A percentile compares a stretch with the other conserved stretches of the same genome.
phyloP scores from a whole-genome alignment of 805 yeast species.

The Myxozyma kluyveri region DNA sequence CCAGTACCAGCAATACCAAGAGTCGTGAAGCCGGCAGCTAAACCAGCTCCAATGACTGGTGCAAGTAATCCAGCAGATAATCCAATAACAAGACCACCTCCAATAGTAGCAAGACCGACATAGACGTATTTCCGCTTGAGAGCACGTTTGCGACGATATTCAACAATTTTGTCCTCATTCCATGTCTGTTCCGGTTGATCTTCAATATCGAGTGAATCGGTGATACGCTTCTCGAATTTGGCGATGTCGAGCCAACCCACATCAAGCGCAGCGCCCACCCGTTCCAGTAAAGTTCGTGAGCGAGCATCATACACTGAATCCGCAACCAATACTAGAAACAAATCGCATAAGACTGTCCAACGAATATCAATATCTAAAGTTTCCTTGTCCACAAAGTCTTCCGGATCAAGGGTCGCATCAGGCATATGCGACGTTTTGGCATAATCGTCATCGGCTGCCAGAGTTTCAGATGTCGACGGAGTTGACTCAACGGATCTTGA shows the following conservation, averaged over 20 bases:
- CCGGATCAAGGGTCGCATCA: constrained; percentile 8
- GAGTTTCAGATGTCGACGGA: neutral
- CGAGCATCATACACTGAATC: constrained; percentile 88
- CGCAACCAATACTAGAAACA: constrained; percentile 72
- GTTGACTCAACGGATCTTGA: neutral
- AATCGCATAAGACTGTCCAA: constrained; percentile 92
- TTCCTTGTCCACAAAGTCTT: constrained; percentile 29
- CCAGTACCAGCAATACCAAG: constrained; percentile 92
- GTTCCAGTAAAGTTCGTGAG: constrained; percentile 72
- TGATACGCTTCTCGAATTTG: constrained; percentile 86
- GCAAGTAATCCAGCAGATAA: constrained; percentile 93
- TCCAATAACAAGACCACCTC: constrained; percentile 93
- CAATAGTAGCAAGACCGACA: constrained; percentile 92
- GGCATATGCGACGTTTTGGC: constrained; percentile 3
- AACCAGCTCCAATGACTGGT: constrained; percentile 97
- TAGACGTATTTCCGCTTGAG: constrained; percentile 70
- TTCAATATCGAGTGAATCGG: constrained; percentile 86
- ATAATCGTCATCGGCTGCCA: constrained; percentile 19
- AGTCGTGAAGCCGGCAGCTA: constrained; percentile 95
- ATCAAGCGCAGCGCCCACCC: constrained; percentile 62
- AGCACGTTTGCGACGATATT: constrained; percentile 64
- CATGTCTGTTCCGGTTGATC: constrained; percentile 75
- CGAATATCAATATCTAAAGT: constrained; percentile 67
- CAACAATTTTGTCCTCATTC: constrained; percentile 63
- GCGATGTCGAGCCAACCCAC: constrained; percentile 65